Conservation (phyloP, 2,329 filamentous ascomycete species). For the Fusarium piperis region DNA sequence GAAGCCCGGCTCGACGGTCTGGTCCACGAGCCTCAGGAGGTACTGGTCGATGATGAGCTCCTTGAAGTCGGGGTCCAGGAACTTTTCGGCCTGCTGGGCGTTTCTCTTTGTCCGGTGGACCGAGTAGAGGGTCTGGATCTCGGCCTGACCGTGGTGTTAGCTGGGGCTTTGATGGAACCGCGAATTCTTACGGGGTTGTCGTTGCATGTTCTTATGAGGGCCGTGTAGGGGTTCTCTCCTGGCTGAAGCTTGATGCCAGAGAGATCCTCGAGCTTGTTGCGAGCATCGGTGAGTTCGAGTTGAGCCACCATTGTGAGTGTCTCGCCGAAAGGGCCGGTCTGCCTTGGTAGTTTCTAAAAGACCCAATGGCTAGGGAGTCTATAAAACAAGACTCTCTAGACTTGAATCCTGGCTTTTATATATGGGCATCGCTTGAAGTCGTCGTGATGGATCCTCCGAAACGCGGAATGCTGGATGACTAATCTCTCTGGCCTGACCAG, state of each 20-base stretch:
- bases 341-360: neutral
- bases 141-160: slow-evolving; percentile 54
- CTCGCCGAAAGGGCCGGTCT: neutral
- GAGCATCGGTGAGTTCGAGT: slow-evolving; percentile 47
- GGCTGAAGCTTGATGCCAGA: slow-evolving; percentile 60
- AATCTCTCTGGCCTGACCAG: slow-evolving; percentile 7
- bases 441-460: neutral
- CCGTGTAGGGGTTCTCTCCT: slow-evolving; percentile 79
- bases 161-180: neutral
- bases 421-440: slow-evolving; percentile 1
- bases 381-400: neutral
- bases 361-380: neutral
- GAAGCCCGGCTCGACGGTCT: slow-evolving; percentile 72
- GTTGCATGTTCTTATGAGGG: slow-evolving; percentile 74
- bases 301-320: slow-evolving; percentile 21
- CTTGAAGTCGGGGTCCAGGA: slow-evolving; percentile 73
- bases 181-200: slow-evolving; percentile 68
- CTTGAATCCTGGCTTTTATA: slow-evolving; percentile 1
- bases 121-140: slow-evolving; percentile 78
- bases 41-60: slow-evolving; percentile 81
- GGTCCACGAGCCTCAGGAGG: slow-evolving; percentile 74
- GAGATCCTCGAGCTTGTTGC: slow-evolving; percentile 64
- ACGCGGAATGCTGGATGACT: slow-evolving; percentile 29
- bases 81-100: slow-evolving; percentile 76
- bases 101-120: slow-evolving; percentile 81